Evolutionary conservation across 352 stramenopile genomes (phyloP).

Genomic region (Phytophthora lateralis): DNA sequence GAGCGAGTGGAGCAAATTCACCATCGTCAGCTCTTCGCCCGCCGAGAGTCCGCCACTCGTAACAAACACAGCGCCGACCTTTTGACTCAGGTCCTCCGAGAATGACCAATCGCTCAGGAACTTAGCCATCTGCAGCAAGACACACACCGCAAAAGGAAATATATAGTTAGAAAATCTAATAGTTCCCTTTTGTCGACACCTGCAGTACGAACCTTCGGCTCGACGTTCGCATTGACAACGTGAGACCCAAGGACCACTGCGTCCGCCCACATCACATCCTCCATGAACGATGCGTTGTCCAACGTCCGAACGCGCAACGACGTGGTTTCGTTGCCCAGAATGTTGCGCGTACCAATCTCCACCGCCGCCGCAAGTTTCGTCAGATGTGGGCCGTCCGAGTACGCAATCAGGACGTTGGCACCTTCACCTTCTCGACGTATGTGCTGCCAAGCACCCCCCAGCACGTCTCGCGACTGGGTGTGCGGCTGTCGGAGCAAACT

Average conservation of each 20-base stretch:
- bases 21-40: slow-evolving; percentile 86
- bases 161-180: not conserved
- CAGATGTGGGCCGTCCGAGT: slow-evolving; percentile 73
- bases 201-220: slow-evolving; percentile 61
- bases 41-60: slow-evolving; percentile 81
- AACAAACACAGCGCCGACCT: slow-evolving; percentile 87
- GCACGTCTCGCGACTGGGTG: slow-evolving; percentile 20
- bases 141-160: not conserved
- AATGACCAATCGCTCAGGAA: slow-evolving; percentile 82
- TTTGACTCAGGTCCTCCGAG: slow-evolving; percentile 74
- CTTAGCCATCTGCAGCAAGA: slow-evolving; percentile 49
- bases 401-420: slow-evolving; percentile 72
- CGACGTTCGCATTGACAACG: slow-evolving; percentile 89
- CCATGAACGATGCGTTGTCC: slow-evolving; percentile 68
- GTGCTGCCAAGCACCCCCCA: slow-evolving; percentile 19
- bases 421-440: slow-evolving; percentile 8
- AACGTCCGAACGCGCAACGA: slow-evolving; percentile 61
- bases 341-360: slow-evolving; percentile 46
- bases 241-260: slow-evolving; percentile 84
- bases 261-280: slow-evolving; percentile 87
- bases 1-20: slow-evolving; percentile 87
- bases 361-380: slow-evolving; percentile 74
- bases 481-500: slow-evolving; percentile 25
- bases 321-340: slow-evolving; percentile 36
- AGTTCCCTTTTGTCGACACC: not conserved